These are phyloP conservation scores for Hypoxylon crocopeplum DNA, from an alignment of 495 filamentous ascomycete species.

Conservation along the genomic window DNA sequence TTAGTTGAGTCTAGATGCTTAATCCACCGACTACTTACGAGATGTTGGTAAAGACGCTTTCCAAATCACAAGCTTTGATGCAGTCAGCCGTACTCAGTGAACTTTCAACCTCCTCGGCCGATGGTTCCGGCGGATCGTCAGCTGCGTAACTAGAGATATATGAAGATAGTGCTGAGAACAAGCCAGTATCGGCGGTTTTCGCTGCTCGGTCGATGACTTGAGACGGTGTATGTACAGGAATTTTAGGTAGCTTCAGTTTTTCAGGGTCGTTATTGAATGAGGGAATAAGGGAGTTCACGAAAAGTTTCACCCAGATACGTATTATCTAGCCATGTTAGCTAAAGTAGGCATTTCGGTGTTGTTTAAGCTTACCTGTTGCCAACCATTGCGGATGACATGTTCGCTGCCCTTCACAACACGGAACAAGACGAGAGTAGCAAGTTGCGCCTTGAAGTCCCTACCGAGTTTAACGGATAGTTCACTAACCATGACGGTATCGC, in stretches of 20 bases:
- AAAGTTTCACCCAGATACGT: constrained; percentile 92
- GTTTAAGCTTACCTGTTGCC: constrained; percentile 74
- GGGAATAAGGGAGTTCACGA: constrained; percentile 92
- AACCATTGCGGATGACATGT: constrained; percentile 74
- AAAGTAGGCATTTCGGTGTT: constrained; percentile 10
- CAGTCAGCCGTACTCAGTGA: constrained; percentile 94
- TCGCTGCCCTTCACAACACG: constrained; percentile 86
- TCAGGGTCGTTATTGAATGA: constrained; percentile 74
- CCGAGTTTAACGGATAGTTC: constrained; percentile 97
- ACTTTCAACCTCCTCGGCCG: constrained; percentile 95
- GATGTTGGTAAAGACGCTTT: constrained; percentile 83
- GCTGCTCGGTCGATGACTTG: constrained; percentile 89
- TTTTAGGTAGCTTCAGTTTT: constrained; percentile 77
- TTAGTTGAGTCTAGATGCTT: constrained; percentile 7
- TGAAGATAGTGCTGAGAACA: constrained; percentile 92
- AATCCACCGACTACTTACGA: constrained; percentile 60
- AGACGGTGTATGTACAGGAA: constrained; percentile 88
- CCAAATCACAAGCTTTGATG: constrained; percentile 85
- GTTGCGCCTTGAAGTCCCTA: constrained; percentile 87
- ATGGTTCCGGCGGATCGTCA: constrained; percentile 96
- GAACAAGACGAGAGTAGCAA: constrained; percentile 94
- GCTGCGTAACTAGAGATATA: constrained; percentile 99
- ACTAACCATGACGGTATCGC: constrained; percentile 97
- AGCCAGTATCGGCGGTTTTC: constrained; percentile 75
- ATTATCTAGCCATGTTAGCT: constrained; percentile 65